phyloP scores from a whole-genome alignment of 75 land plant genomes.

The Chamaecyparis obtusa region DNA sequence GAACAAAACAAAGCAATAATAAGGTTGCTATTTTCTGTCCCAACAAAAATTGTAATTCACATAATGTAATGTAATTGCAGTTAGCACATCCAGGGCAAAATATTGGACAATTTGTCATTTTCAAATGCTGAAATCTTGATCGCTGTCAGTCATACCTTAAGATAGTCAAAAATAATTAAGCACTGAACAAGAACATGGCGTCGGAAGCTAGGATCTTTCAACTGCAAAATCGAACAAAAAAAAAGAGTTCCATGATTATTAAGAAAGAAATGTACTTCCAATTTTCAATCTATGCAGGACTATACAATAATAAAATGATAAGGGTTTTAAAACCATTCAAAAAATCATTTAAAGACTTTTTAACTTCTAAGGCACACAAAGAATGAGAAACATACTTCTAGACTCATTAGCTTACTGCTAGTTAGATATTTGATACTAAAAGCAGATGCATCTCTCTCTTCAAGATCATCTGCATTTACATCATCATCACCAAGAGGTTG shows the following conservation, averaged over 20 bases:
- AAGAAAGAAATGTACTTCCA: background rate
- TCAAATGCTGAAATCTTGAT: background rate
- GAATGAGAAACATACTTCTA: slow-evolving; percentile 59
- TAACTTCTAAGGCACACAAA: background rate
- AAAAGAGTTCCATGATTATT: background rate
- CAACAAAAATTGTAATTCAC: background rate
- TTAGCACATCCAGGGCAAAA: background rate
- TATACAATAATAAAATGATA: background rate
- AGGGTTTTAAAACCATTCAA: background rate
- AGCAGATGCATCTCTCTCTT: slow-evolving; percentile 71
- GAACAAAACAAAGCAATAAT: background rate
- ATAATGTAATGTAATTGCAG: background rate
- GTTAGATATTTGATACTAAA: slow-evolving; percentile 96
- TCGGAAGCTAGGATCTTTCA: slow-evolving; percentile 97
- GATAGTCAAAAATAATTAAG: slow-evolving; percentile 90
- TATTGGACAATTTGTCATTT: background rate
- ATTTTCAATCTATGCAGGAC: background rate
- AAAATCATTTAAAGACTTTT: background rate
- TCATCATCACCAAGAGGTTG: slow-evolving; percentile 94
- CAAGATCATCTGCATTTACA: slow-evolving; percentile 66
- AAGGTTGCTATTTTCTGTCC: background rate
- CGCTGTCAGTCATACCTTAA: slow-evolving; percentile 37
- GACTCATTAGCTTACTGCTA: slow-evolving; percentile 92
- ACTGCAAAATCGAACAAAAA: slow-evolving; percentile 34
- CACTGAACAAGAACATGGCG: slow-evolving; percentile 96